Conservation (phyloP, 108 stramenopile species). For the Nannochloropsis salina region DNA sequence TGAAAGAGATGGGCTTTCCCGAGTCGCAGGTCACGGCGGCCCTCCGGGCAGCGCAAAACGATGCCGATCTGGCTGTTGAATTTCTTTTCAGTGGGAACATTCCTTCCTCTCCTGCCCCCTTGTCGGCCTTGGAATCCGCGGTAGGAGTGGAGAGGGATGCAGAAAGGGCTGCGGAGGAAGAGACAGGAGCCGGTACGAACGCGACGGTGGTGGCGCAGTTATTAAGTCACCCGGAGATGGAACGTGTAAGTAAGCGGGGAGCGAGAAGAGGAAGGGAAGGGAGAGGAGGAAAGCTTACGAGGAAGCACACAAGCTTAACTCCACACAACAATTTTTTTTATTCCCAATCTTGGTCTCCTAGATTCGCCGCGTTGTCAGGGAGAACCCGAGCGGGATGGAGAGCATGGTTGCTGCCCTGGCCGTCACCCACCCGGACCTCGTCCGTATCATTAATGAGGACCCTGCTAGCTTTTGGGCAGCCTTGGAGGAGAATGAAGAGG, state of each 20-base stretch:
- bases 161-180: neutral
- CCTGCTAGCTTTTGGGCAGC: neutral
- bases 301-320: neutral
- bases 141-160: neutral
- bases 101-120: neutral
- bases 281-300: neutral
- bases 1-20: constrained; percentile 15
- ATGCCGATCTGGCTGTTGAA: neutral
- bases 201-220: neutral
- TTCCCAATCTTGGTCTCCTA: neutral
- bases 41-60: neutral
- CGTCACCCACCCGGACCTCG: constrained; percentile 16
- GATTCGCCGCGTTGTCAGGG: neutral
- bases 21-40: neutral
- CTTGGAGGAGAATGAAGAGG: constrained; percentile 1
- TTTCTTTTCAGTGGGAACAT: neutral
- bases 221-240: constrained; percentile 7
- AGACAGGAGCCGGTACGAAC: neutral
- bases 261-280: neutral
- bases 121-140: neutral
- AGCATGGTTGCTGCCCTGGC: neutral
- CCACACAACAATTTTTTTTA: neutral
- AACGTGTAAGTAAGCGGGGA: neutral
- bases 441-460: neutral
- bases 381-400: neutral